Base-by-base conservation (phyloP, 495 filamentous ascomycete genomes). In the Neurospora pannonica region DNA sequence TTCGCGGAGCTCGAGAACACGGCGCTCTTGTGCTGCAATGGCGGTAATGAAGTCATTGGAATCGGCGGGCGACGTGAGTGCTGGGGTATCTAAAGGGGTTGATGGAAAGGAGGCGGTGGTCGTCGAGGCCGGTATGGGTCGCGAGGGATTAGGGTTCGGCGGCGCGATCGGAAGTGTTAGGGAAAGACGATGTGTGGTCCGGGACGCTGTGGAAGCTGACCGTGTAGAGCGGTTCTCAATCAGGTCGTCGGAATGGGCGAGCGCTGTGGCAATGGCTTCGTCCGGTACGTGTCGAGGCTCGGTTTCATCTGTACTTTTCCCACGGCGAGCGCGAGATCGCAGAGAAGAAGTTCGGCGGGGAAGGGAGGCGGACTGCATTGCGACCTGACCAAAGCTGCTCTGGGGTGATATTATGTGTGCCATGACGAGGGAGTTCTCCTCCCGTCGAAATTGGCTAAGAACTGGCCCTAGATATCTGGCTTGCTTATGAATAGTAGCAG, bases 1-100 rank as follows among this genome's bases (percentile, higher is more conserved):
- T 81, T 98, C 96, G 70, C 90, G 91, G 38, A 98, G 85, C 84
- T 98, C 96, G 54, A 99, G 84, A 7, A 99, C 95, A 71, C 89
- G 90, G n/a, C 96, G 90, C 80, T 99, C 96, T 82, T 98, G 94
- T 6, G 93, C 91, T 17, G 96, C 96, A 72, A 98, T 90, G 39
- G 93, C 92, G 42, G 93, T 93, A 48, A 99, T 89, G 75, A 97
- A 92, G n/a, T 89, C 87, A 77, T 86, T 91, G 34, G 92, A 85
- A 76, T 97, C 93, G 48, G 84, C 85, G 0, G 92, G 90, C 11
- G 88, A 88, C 17, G 81, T 77, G 0, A 86, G 70, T 3, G 79
- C 75, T 2, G 83, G 74, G 1, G 80, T 81, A 34, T 87, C 84
- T n/a, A 84, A 75, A 4, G 84, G 85, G 34, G 85, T 89, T 24